A percentile compares a stretch with the other conserved stretches of the same genome.
Evolutionary conservation across 371 early-diverging fungal genomes (phyloP).

Genomic region (Rhizopus delemar): DNA sequence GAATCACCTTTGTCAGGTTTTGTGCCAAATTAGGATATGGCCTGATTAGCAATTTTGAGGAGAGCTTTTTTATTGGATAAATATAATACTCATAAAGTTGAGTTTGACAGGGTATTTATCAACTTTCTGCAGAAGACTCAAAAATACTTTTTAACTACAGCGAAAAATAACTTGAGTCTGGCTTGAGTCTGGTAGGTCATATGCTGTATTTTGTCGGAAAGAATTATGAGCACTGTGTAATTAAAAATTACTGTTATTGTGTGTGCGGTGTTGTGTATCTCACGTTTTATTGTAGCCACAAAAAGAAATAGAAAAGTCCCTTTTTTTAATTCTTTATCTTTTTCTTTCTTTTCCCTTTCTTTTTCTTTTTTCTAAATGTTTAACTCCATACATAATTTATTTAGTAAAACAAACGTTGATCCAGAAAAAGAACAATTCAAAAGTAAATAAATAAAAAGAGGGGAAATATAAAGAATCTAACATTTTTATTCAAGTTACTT

Average conservation of each 20-base stretch:
- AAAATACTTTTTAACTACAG: too few species aligned
- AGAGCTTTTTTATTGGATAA: too few species aligned
- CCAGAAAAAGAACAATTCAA: slow-evolving; percentile 20
- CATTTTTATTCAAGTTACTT: slow-evolving; percentile 34
- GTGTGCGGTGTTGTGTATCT: background rate
- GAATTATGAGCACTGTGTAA: background rate
- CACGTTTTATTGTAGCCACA: background rate
- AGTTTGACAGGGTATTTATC: too few species aligned
- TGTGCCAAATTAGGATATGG: too few species aligned
- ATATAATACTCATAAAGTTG: too few species aligned
- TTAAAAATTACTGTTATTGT: background rate
- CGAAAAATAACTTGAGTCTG: too few species aligned
- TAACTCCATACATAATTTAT: slow-evolving; percentile 11
- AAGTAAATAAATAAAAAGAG: slow-evolving; percentile 6
- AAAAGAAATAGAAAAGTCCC: background rate
- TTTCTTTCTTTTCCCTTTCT: background rate
- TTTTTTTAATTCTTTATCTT: slow-evolving; percentile 8
- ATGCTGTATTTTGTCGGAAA: too few species aligned
- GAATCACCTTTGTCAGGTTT: too few species aligned
- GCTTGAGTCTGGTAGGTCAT: too few species aligned
- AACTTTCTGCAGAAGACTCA: too few species aligned
- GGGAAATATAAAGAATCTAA: background rate
- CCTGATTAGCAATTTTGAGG: too few species aligned
- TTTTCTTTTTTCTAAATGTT: slow-evolving; percentile 11
- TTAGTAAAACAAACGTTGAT: slow-evolving; percentile 16